Evolutionary conservation across 2,329 filamentous ascomycete species (phyloP).

Genomic region (Incumbomyces lentus): DNA sequence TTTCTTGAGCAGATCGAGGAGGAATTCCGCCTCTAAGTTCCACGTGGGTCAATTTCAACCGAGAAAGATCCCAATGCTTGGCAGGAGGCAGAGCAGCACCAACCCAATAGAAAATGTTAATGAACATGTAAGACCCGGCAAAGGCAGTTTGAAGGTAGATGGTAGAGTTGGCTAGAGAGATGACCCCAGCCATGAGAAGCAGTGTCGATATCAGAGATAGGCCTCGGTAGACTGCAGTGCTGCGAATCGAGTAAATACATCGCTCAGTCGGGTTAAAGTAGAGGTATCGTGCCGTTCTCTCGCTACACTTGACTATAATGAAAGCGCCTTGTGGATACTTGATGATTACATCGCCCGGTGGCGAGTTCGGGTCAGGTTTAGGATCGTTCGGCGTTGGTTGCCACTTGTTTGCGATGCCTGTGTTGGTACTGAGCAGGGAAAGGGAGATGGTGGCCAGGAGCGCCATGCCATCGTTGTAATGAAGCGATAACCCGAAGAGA

Average conservation of each 20-base stretch:
- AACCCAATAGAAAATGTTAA: slow-evolving; percentile 42
- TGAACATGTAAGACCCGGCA: slow-evolving; percentile 40
- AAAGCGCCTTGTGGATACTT: slow-evolving; percentile 42
- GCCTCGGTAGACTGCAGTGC: slow-evolving; percentile 33
- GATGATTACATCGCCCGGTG: slow-evolving; percentile 38
- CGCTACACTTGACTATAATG: slow-evolving; percentile 39
- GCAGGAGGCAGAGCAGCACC: slow-evolving; percentile 39
- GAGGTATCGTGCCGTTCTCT: slow-evolving; percentile 40
- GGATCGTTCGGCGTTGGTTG: slow-evolving; percentile 32
- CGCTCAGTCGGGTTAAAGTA: slow-evolving; percentile 41
- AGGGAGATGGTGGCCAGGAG: slow-evolving; percentile 38
- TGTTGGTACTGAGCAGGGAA: slow-evolving; percentile 39
- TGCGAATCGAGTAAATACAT: slow-evolving; percentile 36
- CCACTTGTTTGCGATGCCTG: slow-evolving; percentile 43
- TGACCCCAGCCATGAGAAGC: slow-evolving; percentile 44
- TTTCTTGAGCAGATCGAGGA: slow-evolving; percentile 11
- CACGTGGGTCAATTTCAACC: slow-evolving; percentile 29
- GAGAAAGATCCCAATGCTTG: slow-evolving; percentile 39
- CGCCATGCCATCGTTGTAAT: slow-evolving; percentile 39
- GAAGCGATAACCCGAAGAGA: slow-evolving; percentile 36
- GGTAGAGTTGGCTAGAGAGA: slow-evolving; percentile 40
- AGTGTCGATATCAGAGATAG: slow-evolving; percentile 41
- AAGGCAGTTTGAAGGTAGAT: slow-evolving; percentile 40
- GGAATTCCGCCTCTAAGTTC: slow-evolving; percentile 18
- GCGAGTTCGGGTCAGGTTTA: slow-evolving; percentile 24